Conservation (phyloP, 257 asterid species). For the Nicotiana sylvestris region DNA sequence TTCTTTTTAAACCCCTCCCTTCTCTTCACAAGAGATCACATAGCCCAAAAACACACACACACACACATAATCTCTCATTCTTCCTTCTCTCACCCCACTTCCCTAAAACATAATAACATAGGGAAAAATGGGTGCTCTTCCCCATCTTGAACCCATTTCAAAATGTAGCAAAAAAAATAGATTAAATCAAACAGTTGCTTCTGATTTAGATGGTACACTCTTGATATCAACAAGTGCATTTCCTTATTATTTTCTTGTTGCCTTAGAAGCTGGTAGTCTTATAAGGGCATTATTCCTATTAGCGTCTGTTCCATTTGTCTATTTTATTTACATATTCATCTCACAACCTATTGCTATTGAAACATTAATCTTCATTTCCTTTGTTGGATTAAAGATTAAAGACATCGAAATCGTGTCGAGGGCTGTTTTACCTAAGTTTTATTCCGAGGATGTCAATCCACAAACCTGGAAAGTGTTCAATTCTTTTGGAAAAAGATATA, state of each 20-base stretch:
- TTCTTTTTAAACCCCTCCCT: slow-evolving; percentile 53
- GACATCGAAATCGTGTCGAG: slow-evolving; percentile 77
- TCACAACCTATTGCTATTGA: slow-evolving; percentile 59
- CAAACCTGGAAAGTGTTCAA: slow-evolving; percentile 67
- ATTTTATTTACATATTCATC: slow-evolving; percentile 45
- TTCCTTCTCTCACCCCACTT: background rate
- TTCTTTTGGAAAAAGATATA: slow-evolving; percentile 63
- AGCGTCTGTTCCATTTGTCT: slow-evolving; percentile 46
- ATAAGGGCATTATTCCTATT: slow-evolving; percentile 58
- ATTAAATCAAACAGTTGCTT: slow-evolving; percentile 59
- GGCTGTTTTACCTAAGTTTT: slow-evolving; percentile 79
- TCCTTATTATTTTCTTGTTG: slow-evolving; percentile 78
- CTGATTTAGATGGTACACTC: slow-evolving; percentile 87
- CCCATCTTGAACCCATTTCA: slow-evolving; percentile 47
- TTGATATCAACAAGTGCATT: slow-evolving; percentile 53
- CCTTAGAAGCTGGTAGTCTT: slow-evolving; percentile 81
- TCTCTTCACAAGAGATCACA: slow-evolving; percentile 11
- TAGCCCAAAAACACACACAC: background rate
- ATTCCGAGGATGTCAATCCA: slow-evolving; percentile 73
- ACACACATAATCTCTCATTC: background rate
- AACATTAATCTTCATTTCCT: slow-evolving; percentile 48
- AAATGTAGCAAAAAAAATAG: slow-evolving; percentile 50
- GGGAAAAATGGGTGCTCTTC: slow-evolving; percentile 38
- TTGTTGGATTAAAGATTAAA: slow-evolving; percentile 57
- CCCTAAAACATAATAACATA: too few species aligned